These are phyloP conservation scores for Tephrocybe sp. DNA, from an alignment of 768 basidiomycete species.

Conservation along the genomic window DNA sequence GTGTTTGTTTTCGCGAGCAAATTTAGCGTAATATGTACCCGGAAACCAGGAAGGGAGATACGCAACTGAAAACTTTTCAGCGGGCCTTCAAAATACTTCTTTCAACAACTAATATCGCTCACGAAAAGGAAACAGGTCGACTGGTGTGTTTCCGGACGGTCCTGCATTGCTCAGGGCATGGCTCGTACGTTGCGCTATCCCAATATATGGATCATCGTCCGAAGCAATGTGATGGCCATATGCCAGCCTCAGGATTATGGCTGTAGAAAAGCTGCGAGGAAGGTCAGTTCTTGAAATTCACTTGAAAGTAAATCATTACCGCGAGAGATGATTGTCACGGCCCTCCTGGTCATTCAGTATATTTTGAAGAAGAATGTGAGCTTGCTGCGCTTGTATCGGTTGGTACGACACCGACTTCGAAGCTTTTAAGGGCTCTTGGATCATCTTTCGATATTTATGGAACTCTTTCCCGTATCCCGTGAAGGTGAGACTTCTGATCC, in stretches of 20 bases:
- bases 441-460: not conserved
- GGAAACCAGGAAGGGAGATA: conserved; percentile 33
- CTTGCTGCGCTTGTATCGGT: not conserved
- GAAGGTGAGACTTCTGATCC: not conserved
- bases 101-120: conserved; percentile 9
- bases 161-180: conserved; percentile 19
- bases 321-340: not conserved
- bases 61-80: conserved; percentile 19
- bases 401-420: not conserved
- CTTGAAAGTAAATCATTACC: conserved; percentile 5
- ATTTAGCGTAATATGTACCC: conserved; percentile 19
- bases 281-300: not conserved
- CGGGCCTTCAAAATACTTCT: not conserved
- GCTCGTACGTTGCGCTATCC: conserved; percentile 27
- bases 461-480: not conserved
- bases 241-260: conserved; percentile 22
- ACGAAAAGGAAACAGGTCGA: conserved; percentile 23
- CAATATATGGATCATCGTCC: conserved; percentile 35
- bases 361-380: conserved; percentile 1
- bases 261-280: conserved; percentile 6
- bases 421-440: not conserved
- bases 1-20: conserved; percentile 13
- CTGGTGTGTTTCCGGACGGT: conserved; percentile 16
- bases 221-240: conserved; percentile 30
- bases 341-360: not conserved